Conservation (phyloP, 176 grass and related monocot species). For the Musa beccarii region DNA sequence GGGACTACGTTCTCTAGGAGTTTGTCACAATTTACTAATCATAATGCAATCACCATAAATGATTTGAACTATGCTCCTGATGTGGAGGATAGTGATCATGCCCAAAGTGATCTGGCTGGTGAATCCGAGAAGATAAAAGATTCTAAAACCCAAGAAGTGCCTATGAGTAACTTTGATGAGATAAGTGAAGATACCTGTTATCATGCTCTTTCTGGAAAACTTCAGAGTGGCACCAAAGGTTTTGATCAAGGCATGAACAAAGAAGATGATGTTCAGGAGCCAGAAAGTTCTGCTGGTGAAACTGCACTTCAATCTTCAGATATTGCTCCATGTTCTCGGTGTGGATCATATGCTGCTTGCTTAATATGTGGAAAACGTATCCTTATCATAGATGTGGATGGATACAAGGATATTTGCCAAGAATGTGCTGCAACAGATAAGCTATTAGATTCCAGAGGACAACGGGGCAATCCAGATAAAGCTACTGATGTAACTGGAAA, state of each 20-base stretch:
- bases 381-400: conserved; percentile 25
- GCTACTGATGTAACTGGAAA: neutral
- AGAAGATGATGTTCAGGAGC: conserved; percentile 10
- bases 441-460: conserved; percentile 6
- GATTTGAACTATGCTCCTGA: conserved; percentile 34
- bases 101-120: conserved; percentile 30
- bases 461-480: neutral
- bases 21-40: conserved; percentile 48
- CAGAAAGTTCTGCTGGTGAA: conserved; percentile 28
- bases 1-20: conserved; percentile 44
- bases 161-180: conserved; percentile 61
- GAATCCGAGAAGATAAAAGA: conserved; percentile 39
- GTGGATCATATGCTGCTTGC: conserved; percentile 27
- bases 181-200: conserved; percentile 35
- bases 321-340: conserved; percentile 3
- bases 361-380: conserved; percentile 41
- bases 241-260: neutral
- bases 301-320: conserved; percentile 16
- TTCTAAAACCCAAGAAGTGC: conserved; percentile 42
- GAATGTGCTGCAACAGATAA: conserved; percentile 34
- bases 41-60: conserved; percentile 44
- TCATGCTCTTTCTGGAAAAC: neutral
- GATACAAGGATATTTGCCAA: conserved; percentile 28
- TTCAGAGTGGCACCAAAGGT: neutral
- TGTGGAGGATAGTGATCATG: conserved; percentile 28